phyloP scores from a whole-genome alignment of 495 filamentous ascomycete genomes.

The Parathielavia appendiculata region DNA sequence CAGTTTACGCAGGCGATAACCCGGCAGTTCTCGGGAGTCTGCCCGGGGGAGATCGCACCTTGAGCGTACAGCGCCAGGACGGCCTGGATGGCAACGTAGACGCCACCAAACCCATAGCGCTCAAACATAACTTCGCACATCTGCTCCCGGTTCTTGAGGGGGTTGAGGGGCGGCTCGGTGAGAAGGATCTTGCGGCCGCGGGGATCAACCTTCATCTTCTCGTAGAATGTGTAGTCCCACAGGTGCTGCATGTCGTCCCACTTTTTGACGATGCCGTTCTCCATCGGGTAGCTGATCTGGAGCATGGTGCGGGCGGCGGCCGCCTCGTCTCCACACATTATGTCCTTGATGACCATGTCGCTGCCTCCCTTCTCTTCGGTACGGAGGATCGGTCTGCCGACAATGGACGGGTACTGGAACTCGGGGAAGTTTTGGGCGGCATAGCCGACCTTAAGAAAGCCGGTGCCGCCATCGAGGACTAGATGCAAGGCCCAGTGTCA shows the following conservation, averaged over 20 bases:
- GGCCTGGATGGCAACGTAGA: constrained; percentile 98
- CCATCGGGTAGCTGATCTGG: constrained; percentile 98
- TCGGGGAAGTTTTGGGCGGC: constrained; percentile 98
- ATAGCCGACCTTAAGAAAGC: constrained; percentile 99
- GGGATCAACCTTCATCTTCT: constrained; percentile 91
- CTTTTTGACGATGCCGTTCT: constrained; percentile 97
- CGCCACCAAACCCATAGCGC: constrained; percentile 88
- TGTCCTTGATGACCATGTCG: constrained; percentile 80
- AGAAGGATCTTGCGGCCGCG: constrained; percentile 94
- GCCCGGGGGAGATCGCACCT: constrained; percentile 49
- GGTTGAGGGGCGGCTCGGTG: constrained; percentile 97
- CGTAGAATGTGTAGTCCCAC: constrained; percentile 97
- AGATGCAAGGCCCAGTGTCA: constrained; percentile 19
- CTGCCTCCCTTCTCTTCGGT: constrained; percentile 71
- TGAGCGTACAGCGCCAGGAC: constrained; percentile 97
- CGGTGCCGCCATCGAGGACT: constrained; percentile 99
- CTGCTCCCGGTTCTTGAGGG: constrained; percentile 87
- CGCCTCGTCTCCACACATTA: constrained; percentile 99
- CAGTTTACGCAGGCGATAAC: not conserved
- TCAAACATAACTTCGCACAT: constrained; percentile 99
- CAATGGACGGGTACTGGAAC: constrained; percentile 96
- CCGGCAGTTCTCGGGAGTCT: not conserved
- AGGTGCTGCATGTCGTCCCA: constrained; percentile 99
- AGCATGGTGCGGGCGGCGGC: constrained; percentile 93
- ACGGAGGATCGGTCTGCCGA: constrained; percentile 95